Base-by-base conservation (phyloP, 345 rosid species). In the Linum tenue region DNA sequence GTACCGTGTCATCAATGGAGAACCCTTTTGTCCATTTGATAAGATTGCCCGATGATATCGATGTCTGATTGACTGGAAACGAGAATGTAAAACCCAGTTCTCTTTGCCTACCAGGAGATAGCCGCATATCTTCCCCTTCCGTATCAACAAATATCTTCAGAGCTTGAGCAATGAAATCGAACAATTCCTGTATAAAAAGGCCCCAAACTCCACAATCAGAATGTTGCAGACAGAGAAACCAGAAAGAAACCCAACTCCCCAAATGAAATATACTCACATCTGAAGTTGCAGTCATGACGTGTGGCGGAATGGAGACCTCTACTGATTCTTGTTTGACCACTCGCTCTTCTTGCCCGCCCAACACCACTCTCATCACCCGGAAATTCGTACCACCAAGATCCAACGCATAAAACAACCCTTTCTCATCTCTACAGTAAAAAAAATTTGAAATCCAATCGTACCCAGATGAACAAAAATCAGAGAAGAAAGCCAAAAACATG, bases 41-140 rank as follows among this genome's bases (percentile, higher is more conserved):
- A 63, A 95, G 92, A 58, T 78, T 81, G 70, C 99, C 99, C 7
- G 94, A 75, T 9, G 87, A 74, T 64, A 95, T 81, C 66, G 98
- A 95, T 55, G 84, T 70, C 79, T 89, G 99, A 83, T 72, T 81
- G 44, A 91, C 95, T 1, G 99, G 99, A 78, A 95, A 95, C 2
- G 99, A 95, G 80, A 95, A 95, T 70, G 99, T 95, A 77, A 91
- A 95, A n/a, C 98, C 99, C 31, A 91, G 69, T 73, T 95, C 99
- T 75, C 96, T 87, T 72, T 83, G 82, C 72, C 81, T 84, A 55
- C 94, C 96, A 6, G 71, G 81, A 15, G 62, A 60, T 60, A 77
- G 82, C 77, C 82, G 81, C 73, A 80, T 80, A 64, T 77, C 88
- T 59, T 77, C 74, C 65, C 79, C 74, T 81, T 91, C 99, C 57